These are phyloP conservation scores for Przewalskia tangutica DNA, from an alignment of 257 asterid genomes.

Conservation along the genomic window DNA sequence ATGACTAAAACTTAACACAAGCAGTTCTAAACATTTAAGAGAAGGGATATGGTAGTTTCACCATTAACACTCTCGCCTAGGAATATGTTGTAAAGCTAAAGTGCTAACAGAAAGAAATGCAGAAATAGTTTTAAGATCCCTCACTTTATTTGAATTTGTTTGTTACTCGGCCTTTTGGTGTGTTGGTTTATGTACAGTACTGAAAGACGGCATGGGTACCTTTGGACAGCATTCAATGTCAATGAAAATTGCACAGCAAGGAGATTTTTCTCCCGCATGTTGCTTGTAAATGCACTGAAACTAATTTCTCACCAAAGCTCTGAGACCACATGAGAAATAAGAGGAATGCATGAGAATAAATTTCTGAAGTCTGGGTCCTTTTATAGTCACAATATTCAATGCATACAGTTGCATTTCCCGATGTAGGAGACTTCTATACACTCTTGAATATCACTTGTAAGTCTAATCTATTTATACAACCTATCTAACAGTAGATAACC, in stretches of 20 bases:
- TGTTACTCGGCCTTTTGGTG: not conserved
- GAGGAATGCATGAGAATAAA: not conserved
- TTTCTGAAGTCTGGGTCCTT: not conserved
- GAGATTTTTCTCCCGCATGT: not conserved
- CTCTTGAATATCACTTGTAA: not conserved
- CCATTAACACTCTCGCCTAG: not conserved
- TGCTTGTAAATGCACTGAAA: not conserved
- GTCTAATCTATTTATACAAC: not conserved
- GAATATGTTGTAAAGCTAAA: not conserved
- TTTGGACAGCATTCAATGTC: not conserved
- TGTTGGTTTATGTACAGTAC: not conserved
- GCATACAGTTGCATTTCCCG: not conserved
- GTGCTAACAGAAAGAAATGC: not conserved
- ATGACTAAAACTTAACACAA: not conserved
- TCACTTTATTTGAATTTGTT: not conserved
- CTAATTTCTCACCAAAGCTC: not conserved
- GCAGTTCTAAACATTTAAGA: not conserved
- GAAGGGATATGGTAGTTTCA: not conserved
- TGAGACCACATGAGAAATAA: not conserved
- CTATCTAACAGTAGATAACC: not conserved
- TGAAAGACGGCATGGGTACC: not conserved
- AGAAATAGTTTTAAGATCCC: not conserved
- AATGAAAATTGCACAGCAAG: not conserved
- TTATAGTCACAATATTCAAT: not conserved
- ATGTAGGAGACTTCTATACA: not conserved